These are phyloP conservation scores for Psilocybe cyanescens DNA, from an alignment of 768 basidiomycete species.

Conservation along the genomic window DNA sequence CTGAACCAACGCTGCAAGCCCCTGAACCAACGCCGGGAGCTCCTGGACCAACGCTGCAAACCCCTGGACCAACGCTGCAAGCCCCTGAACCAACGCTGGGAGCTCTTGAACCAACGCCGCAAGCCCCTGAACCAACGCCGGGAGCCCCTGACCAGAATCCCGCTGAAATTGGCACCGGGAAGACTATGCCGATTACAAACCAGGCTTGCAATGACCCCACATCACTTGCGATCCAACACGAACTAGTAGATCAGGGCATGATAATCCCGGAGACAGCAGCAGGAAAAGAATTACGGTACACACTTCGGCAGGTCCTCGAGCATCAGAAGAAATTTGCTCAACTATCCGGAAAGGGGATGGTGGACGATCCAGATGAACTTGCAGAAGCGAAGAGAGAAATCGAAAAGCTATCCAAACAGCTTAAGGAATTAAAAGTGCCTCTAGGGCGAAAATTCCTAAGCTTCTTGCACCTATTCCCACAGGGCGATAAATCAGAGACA, in stretches of 20 bases:
- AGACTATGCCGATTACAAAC: too few relatives aligned
- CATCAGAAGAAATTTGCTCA: conserved; percentile 1
- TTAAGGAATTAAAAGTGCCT: neutral
- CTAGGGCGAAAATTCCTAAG: neutral
- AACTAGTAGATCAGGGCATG: conserved; percentile 14
- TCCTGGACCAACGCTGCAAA: too few relatives aligned
- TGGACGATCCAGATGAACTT: neutral
- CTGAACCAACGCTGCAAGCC: too few relatives aligned
- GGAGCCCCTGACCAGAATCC: too few relatives aligned
- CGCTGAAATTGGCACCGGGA: too few relatives aligned
- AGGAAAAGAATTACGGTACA: conserved; percentile 17
- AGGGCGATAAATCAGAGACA: too few relatives aligned
- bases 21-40: too few relatives aligned
- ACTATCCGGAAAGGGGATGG: neutral
- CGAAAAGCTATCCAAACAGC: neutral
- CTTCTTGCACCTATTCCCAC: too few relatives aligned
- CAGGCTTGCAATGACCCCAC: neutral
- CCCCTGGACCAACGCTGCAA: too few relatives aligned
- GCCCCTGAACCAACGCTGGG: too few relatives aligned
- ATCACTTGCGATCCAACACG: conserved; percentile 15
- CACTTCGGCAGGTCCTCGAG: conserved; percentile 15
- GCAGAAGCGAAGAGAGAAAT: neutral
- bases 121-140: too few relatives aligned
- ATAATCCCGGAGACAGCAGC: conserved; percentile 11
- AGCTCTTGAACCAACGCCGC: too few relatives aligned